Evolutionary conservation across 371 early-diverging fungal genomes (phyloP).

Genomic region (Mortierella sp.): DNA sequence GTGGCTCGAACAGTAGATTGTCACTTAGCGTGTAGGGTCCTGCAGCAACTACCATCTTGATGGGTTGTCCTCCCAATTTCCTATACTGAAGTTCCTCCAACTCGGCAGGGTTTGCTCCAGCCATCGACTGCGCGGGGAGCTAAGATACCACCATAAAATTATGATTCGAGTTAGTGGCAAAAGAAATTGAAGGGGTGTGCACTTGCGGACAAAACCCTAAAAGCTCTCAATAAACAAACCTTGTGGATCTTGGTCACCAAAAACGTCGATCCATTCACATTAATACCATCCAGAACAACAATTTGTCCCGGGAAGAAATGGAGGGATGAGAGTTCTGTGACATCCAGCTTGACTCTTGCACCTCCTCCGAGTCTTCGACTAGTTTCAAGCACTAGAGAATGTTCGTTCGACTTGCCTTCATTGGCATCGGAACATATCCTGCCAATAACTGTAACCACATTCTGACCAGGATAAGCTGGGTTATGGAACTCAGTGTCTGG

Average conservation of each 20-base stretch:
- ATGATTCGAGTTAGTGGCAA: background rate
- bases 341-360: constrained; percentile 69
- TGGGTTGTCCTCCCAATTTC: constrained; percentile 55
- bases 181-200: background rate
- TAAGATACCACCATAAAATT: constrained; percentile 8
- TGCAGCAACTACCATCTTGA: constrained; percentile 76
- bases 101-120: constrained; percentile 31
- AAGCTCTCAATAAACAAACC: background rate
- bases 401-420: constrained; percentile 71
- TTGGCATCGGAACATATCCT: constrained; percentile 78
- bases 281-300: constrained; percentile 56
- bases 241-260: constrained; percentile 36
- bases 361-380: constrained; percentile 80
- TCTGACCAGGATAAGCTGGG: constrained; percentile 67
- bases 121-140: constrained; percentile 52
- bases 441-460: constrained; percentile 71
- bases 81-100: constrained; percentile 38
- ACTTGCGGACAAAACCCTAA: background rate
- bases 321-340: constrained; percentile 63
- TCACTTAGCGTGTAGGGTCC: constrained; percentile 89
- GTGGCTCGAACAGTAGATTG: constrained; percentile 81
- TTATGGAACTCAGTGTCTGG: constrained; percentile 66
- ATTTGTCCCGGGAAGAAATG: constrained; percentile 83
- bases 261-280: constrained; percentile 57
- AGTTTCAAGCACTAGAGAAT: constrained; percentile 81